phyloP scores from a whole-genome alignment of 2,329 filamentous ascomycete species.

The Annulohypoxylon truncatum region DNA sequence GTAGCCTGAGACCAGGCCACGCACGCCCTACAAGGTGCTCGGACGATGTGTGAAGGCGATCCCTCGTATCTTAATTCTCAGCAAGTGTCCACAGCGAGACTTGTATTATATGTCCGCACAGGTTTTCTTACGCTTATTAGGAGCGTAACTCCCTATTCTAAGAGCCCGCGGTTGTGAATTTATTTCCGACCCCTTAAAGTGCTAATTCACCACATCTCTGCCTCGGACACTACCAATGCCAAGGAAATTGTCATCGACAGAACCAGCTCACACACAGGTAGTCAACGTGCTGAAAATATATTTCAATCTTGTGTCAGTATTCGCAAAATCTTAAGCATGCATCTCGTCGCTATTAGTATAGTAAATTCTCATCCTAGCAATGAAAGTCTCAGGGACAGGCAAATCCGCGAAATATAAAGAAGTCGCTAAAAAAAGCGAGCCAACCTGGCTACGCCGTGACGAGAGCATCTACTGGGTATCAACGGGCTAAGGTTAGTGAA shows the following conservation, averaged over 20 bases:
- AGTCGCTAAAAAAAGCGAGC: neutral
- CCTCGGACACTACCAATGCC: neutral
- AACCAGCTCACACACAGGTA: neutral
- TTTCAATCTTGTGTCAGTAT: neutral
- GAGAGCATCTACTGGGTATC: neutral
- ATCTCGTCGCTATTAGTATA: neutral
- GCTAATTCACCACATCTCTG: neutral
- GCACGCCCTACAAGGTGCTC: neutral
- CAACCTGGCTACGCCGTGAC: neutral
- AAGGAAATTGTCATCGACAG: neutral
- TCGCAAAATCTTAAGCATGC: neutral
- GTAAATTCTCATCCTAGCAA: neutral
- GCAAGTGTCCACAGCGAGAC: neutral
- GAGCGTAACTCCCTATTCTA: neutral
- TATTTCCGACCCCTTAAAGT: neutral
- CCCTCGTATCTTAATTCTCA: constrained; percentile 8
- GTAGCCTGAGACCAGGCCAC: neutral
- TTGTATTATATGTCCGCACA: neutral
- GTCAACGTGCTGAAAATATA: neutral
- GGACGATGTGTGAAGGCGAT: constrained; percentile 3
- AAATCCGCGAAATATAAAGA: neutral
- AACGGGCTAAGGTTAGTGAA: neutral
- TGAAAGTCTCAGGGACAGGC: neutral
- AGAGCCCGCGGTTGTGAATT: neutral
- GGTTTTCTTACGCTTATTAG: neutral